Evolutionary conservation across 192 early-diverging fungal species (phyloP).

Genomic region (Glomus cerebriforme): DNA sequence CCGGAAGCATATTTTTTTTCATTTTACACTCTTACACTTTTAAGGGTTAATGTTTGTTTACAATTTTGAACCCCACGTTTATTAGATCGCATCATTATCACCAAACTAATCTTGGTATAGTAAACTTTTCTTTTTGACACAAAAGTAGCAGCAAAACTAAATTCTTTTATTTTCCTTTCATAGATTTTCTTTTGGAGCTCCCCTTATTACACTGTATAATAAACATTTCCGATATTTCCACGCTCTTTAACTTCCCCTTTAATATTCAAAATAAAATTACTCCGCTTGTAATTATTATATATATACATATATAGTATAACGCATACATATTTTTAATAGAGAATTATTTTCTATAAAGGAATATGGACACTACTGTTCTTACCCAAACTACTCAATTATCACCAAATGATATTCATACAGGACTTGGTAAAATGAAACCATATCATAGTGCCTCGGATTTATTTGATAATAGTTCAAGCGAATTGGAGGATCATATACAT

Average conservation of each 20-base stretch:
- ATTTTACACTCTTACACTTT: background rate
- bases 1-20: too few relatives aligned
- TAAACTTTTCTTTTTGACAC: too few relatives aligned
- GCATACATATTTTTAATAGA: background rate
- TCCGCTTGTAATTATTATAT: too few relatives aligned
- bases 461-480: background rate
- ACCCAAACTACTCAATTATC: background rate
- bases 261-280: too few relatives aligned
- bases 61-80: background rate
- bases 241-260: too few relatives aligned
- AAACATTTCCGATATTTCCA: too few relatives aligned
- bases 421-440: conserved; percentile 1
- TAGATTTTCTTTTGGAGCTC: too few relatives aligned
- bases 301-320: background rate
- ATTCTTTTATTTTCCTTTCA: too few relatives aligned
- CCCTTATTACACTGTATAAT: too few relatives aligned
- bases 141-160: too few relatives aligned
- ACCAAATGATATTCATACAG: background rate
- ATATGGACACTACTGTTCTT: conserved; percentile 9
- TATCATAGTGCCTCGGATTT: conserved; percentile 11
- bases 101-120: background rate
- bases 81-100: background rate
- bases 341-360: background rate
- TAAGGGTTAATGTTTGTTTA: background rate
- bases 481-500: background rate